These are phyloP conservation scores for Carex scoparia DNA, from an alignment of 176 grass and related monocot genomes.

Conservation along the genomic window DNA sequence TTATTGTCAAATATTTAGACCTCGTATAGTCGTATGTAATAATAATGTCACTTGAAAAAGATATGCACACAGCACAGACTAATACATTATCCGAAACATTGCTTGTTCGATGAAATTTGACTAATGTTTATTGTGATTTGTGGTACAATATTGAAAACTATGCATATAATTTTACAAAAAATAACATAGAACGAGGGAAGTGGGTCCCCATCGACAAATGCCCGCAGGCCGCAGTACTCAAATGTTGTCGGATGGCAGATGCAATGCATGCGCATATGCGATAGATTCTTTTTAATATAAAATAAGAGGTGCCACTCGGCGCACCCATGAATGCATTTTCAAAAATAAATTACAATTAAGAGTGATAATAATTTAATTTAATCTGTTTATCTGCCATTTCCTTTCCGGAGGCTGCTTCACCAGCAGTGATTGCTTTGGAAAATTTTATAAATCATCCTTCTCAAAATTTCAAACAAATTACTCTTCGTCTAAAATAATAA, in stretches of 20 bases:
- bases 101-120: neutral
- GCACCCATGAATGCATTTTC: neutral
- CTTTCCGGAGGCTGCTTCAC: no score
- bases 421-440: no score
- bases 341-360: neutral
- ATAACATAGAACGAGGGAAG: neutral
- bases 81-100: neutral
- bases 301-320: neutral
- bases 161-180: neutral
- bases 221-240: neutral
- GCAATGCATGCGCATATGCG: neutral
- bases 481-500: no score
- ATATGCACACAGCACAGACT: no score
- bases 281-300: neutral
- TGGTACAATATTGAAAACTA: neutral
- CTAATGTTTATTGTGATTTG: neutral
- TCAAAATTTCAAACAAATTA: no score
- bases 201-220: neutral
- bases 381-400: no score
- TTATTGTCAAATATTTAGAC: no score
- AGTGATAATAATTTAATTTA: neutral
- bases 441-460: no score
- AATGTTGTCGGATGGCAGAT: neutral
- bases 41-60: no score
- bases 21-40: no score